Conservation (phyloP, 306 rosid genomes). For the Cucurbita maxima region DNA sequence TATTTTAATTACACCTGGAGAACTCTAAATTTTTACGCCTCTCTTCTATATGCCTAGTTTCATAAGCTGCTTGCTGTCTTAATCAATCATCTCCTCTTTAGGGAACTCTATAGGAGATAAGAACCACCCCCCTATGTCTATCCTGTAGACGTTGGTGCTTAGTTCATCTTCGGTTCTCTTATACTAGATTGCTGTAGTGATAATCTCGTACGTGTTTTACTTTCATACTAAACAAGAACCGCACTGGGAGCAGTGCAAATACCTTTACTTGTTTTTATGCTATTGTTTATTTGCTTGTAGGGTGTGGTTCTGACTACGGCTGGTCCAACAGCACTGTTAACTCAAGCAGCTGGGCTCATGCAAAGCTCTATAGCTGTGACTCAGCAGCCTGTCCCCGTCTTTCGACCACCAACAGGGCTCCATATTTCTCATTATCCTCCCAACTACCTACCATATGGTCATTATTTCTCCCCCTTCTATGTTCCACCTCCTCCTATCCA, state of each 20-base stretch:
- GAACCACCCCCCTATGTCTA: neutral
- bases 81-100: neutral
- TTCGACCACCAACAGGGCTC: conserved; percentile 69
- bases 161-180: neutral
- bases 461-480: conserved; percentile 64
- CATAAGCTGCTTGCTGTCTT: neutral
- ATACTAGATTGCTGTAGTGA: neutral
- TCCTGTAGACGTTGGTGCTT: neutral
- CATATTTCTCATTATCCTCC: conserved; percentile 81
- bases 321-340: conserved; percentile 54
- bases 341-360: conserved; percentile 85
- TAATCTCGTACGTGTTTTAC: neutral
- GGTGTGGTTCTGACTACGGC: conserved; percentile 67
- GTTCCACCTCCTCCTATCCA: conserved; percentile 79
- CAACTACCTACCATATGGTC: conserved; percentile 78
- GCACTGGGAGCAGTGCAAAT: neutral
- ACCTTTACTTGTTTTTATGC: neutral
- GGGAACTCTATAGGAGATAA: neutral
- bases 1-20: neutral
- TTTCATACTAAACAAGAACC: neutral
- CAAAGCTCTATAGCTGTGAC: conserved; percentile 76
- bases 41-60: neutral
- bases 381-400: conserved; percentile 81
- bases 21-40: neutral
- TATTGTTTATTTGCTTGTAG: conserved; percentile 27